Evolutionary conservation across 1,284 basidiomycete species (phyloP), one percentile per base, ranked within the genome.

Genomic region (Mycena sp.): DNA sequence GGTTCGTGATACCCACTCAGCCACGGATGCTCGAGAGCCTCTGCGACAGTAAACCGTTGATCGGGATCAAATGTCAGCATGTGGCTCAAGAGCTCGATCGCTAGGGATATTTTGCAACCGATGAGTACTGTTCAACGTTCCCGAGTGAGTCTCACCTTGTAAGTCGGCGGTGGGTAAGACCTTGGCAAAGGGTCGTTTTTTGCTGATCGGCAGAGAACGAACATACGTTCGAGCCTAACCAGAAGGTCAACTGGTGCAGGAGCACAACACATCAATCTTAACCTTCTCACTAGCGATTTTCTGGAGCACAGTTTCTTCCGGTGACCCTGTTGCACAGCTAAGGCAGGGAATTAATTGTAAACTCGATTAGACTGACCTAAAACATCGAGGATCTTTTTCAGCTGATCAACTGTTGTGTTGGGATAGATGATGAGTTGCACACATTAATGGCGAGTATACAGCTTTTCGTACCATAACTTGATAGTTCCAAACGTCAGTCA

Each of bases 21-120:
- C 87, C 96, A 99, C 0, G 96, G 93, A 73, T 99, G 97, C 57
- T 89, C 87, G 16, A 99, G 85, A 2, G 98, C 96, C 58, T 93
- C 84, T 9, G 83, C 79, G 38, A 98, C 95, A 4, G 87, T 86
- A 67, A 96, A 91, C 40, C 98, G 91, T 59, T 85, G 80, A 21
- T 84, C 81, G 2, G 98, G 98, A 75, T 99, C 96, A 71, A 99
- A 99, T 10, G 89, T 80, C 30, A 99, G 86, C 81, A 99, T 90
- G 72, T 91, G 88, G 45, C 81, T 80, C 9, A 99, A 81, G 38
- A 99, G 85, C 73, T 98, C 95, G 54, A 99, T 80, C 4, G 95
- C 97, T 90, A 14, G 7, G n/a, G n/a, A n/a, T n/a, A n/a, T n/a
- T n/a, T n/a, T n/a, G n/a, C n/a, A n/a, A n/a, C n/a, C n/a, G n/a